These are phyloP conservation scores for Stentor roeselii DNA, from an alignment of 73 alveolate genomes.

Conservation along the genomic window DNA sequence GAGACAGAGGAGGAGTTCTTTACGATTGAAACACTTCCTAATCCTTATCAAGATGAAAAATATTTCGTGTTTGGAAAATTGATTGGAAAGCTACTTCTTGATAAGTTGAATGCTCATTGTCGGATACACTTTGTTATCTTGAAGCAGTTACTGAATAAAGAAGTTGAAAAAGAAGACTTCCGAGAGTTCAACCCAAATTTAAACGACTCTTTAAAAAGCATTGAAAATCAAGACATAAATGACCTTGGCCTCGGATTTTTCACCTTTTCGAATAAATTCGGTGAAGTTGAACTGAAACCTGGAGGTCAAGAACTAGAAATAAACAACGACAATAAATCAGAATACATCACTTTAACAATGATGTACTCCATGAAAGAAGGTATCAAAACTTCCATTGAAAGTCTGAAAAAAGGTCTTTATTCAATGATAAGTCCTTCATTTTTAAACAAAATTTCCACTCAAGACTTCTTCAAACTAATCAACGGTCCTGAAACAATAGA, in stretches of 20 bases:
- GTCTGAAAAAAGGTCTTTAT: constrained; percentile 52
- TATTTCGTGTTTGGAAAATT: constrained; percentile 76
- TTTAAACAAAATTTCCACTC: constrained; percentile 48
- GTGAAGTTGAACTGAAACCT: constrained; percentile 31
- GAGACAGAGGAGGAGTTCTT: constrained; percentile 36
- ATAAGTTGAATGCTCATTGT: constrained; percentile 77
- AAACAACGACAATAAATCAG: constrained; percentile 67
- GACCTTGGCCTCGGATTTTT: constrained; percentile 11
- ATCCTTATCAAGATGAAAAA: not conserved
- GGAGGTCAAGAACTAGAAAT: constrained; percentile 49
- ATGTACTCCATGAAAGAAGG: constrained; percentile 54
- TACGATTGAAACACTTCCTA: constrained; percentile 20
- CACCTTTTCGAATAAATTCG: constrained; percentile 44
- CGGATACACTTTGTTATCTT: constrained; percentile 72
- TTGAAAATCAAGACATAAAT: constrained; percentile 11
- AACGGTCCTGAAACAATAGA: constrained; percentile 74
- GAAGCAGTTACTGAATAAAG: constrained; percentile 72
- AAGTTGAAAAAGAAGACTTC: constrained; percentile 60
- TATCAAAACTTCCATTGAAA: constrained; percentile 53
- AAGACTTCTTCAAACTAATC: constrained; percentile 62
- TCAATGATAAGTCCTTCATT: constrained; percentile 53
- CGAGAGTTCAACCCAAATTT: constrained; percentile 53
- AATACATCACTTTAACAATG: constrained; percentile 54
- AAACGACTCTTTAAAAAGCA: constrained; percentile 38
- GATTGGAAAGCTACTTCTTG: constrained; percentile 81